These are phyloP conservation scores for Cercophora scortea DNA, from an alignment of 495 filamentous ascomycete genomes.

Conservation along the genomic window DNA sequence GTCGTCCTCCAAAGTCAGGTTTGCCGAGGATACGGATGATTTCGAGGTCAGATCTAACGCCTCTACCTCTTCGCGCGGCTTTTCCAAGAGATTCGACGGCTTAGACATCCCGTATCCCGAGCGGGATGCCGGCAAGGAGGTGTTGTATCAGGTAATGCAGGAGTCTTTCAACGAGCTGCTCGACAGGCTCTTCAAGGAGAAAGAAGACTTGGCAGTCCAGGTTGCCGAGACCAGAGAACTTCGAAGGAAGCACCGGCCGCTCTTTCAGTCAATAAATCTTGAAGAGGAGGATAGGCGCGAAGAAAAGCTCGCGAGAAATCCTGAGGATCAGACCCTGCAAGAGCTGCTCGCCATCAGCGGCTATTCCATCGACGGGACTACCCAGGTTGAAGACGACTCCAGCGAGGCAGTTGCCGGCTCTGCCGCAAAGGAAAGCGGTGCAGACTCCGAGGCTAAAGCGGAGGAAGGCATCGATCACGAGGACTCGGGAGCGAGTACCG, in stretches of 20 bases:
- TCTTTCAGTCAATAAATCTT: conserved; percentile 41
- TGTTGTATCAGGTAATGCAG: conserved; percentile 83
- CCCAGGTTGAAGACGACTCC: neutral
- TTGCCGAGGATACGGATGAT: conserved; percentile 68
- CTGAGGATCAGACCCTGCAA: conserved; percentile 31
- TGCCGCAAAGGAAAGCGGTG: neutral
- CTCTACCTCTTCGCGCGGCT: conserved; percentile 71
- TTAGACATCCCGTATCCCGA: conserved; percentile 78
- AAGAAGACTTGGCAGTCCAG: conserved; percentile 70
- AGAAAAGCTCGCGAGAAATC: conserved; percentile 6
- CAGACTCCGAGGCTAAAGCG: neutral
- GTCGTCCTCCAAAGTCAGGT: conserved; percentile 78
- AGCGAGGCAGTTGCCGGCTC: neutral
- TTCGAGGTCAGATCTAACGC: conserved; percentile 68
- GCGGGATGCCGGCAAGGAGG: conserved; percentile 74
- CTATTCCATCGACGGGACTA: conserved; percentile 30
- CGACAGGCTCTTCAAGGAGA: conserved; percentile 69
- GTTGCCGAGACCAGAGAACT: conserved; percentile 54
- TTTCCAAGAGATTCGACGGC: conserved; percentile 77
- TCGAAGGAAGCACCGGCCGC: conserved; percentile 46
- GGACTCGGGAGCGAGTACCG: neutral
- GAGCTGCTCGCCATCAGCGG: conserved; percentile 45
- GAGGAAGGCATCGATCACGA: neutral
- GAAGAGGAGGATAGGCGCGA: conserved; percentile 22
- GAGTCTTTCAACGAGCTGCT: conserved; percentile 89